Evolutionary conservation across 2,329 filamentous ascomycete species (phyloP).

Genomic region (Penicillium sumatraense): DNA sequence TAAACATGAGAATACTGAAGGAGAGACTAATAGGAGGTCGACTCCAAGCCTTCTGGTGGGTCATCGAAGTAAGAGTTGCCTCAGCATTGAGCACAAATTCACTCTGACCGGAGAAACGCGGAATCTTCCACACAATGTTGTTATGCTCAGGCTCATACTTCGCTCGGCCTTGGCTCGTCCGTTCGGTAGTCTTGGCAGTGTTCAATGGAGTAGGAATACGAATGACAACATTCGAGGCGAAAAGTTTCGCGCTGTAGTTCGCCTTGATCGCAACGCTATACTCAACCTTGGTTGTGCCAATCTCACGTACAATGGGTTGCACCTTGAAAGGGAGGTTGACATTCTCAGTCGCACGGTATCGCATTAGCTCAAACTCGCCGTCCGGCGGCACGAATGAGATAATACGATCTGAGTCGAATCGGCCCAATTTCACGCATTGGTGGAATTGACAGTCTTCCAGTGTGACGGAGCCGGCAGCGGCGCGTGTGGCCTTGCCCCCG

Average conservation of each 20-base stretch:
- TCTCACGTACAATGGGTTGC: constrained; percentile 96
- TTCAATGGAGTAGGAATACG: constrained; percentile 95
- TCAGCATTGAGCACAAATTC: constrained; percentile 95
- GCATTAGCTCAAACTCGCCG: constrained; percentile 98
- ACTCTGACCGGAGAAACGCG: constrained; percentile 96
- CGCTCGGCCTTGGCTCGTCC: constrained; percentile 93
- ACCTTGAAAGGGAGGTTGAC: constrained; percentile 99
- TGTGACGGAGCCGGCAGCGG: constrained; percentile 91
- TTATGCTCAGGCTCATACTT: constrained; percentile 99
- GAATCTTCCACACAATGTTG: constrained; percentile 98
- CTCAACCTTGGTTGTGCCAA: constrained; percentile 96
- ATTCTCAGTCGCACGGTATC: constrained; percentile 96
- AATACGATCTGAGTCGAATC: constrained; percentile 94
- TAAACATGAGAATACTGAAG: constrained; percentile 98
- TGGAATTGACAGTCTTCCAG: constrained; percentile 99
- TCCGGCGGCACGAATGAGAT: constrained; percentile 97
- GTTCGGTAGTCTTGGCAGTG: constrained; percentile 89
- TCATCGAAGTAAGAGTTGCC: constrained; percentile 93
- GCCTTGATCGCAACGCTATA: constrained; percentile 98
- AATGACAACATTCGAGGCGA: constrained; percentile 94
- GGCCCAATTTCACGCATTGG: constrained; percentile 96
- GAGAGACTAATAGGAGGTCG: constrained; percentile 87
- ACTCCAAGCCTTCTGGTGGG: constrained; percentile 96
- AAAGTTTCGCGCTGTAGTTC: constrained; percentile 95
- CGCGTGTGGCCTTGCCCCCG: constrained; percentile 85